Evolutionary conservation across 371 early-diverging fungal species (phyloP).

Genomic region (Mortierella sp.): DNA sequence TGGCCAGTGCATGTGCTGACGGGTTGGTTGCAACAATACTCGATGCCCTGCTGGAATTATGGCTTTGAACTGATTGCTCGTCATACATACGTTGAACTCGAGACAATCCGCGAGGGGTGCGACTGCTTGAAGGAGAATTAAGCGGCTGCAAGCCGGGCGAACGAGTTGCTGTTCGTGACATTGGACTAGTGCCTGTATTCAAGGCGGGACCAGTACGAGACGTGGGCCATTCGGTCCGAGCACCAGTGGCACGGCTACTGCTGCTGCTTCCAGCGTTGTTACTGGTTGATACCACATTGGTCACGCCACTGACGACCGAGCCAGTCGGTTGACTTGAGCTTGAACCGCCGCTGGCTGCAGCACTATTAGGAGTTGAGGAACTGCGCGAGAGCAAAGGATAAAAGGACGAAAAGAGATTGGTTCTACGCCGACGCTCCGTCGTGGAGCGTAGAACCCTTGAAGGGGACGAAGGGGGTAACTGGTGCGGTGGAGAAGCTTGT

Average conservation of each 20-base stretch:
- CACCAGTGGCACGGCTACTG: constrained; percentile 1
- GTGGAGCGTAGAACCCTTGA: constrained; percentile 45
- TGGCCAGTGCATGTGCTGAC: not conserved
- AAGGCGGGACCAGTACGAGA: constrained; percentile 4
- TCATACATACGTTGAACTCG: constrained; percentile 49
- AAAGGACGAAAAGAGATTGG: constrained; percentile 48
- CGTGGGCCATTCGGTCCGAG: constrained; percentile 22
- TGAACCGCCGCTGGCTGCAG: constrained; percentile 5
- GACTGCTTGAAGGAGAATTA: constrained; percentile 7
- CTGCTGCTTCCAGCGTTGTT: not conserved
- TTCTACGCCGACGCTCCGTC: constrained; percentile 40
- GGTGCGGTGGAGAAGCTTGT: constrained; percentile 5
- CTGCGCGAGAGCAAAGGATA: constrained; percentile 45
- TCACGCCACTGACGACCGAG: not conserved
- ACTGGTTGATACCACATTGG: not conserved
- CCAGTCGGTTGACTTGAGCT: not conserved
- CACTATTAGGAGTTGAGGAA: constrained; percentile 15
- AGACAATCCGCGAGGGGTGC: constrained; percentile 46
- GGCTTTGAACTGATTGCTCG: constrained; percentile 42
- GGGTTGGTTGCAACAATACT: constrained; percentile 29
- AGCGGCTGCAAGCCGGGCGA: constrained; percentile 21
- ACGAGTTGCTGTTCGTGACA: constrained; percentile 17
- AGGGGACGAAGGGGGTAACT: constrained; percentile 22
- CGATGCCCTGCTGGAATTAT: constrained; percentile 46
- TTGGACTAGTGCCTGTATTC: not conserved